A percentile compares a stretch with the other conserved stretches of the same genome.
Conservation (phyloP, 345 rosid species). For the Camelina neglecta region DNA sequence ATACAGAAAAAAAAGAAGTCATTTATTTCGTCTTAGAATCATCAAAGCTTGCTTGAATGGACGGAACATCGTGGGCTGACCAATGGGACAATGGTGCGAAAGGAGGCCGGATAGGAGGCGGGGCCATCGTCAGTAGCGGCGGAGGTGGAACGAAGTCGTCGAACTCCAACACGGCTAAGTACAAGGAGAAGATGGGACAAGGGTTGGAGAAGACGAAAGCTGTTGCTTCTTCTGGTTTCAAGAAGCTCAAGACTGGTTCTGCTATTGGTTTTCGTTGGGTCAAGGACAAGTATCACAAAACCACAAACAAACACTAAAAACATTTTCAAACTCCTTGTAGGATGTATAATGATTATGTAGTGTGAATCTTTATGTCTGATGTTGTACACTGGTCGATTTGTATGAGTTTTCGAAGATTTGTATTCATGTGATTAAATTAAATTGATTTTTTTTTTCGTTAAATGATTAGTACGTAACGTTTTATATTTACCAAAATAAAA, state of each 20-base stretch:
- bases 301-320: conserved; percentile 40
- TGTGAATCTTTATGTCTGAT: conserved; percentile 1
- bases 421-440: conserved; percentile 14
- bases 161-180: conserved; percentile 49
- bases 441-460: not conserved
- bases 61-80: conserved; percentile 84
- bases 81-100: conserved; percentile 68
- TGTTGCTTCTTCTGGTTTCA: conserved; percentile 61
- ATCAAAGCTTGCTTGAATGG: conserved; percentile 13
- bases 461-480: not conserved
- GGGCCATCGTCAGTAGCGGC: conserved; percentile 35
- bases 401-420: not conserved
- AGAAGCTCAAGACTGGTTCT: conserved; percentile 66
- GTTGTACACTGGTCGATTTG: not conserved
- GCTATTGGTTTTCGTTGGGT: conserved; percentile 64
- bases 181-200: conserved; percentile 75
- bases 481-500: not conserved
- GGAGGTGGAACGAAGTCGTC: conserved; percentile 39
- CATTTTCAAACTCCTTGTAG: not conserved
- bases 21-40: not conserved
- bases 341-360: not conserved
- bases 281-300: conserved; percentile 65
- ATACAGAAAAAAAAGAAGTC: not conserved
- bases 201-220: conserved; percentile 65
- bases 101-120: conserved; percentile 28